These are phyloP conservation scores for Yarrowia sp. DNA, from an alignment of 805 yeast species.

Conservation along the genomic window DNA sequence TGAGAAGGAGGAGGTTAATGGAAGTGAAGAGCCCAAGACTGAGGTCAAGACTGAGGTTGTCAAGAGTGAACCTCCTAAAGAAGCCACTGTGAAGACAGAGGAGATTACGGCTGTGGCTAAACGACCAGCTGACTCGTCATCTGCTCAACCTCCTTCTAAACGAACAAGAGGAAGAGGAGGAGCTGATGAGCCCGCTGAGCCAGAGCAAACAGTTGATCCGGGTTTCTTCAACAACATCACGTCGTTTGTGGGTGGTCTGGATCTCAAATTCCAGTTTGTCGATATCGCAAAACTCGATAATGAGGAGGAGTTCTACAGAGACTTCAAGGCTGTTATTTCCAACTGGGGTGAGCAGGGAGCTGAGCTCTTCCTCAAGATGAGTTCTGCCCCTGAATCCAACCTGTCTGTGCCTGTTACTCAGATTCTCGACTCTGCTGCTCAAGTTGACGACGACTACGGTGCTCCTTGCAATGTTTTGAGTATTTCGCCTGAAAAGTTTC, in stretches of 20 bases:
- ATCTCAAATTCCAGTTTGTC: not conserved
- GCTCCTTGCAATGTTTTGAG: not conserved
- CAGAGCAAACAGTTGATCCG: not conserved
- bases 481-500: not conserved
- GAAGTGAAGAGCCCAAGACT: not conserved
- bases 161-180: slow-evolving; percentile 12
- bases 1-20: not conserved
- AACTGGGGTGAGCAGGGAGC: slow-evolving; percentile 23
- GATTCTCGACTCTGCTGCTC: slow-evolving; percentile 21
- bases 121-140: not conserved
- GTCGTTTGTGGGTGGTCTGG: not conserved
- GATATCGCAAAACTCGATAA: not conserved
- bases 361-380: slow-evolving; percentile 12
- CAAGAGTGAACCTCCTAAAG: not conserved
- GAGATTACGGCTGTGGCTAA: not conserved
- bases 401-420: slow-evolving; percentile 21
- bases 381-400: slow-evolving; percentile 19
- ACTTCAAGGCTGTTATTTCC: slow-evolving; percentile 15
- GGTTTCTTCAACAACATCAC: slow-evolving; percentile 13
- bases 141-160: slow-evolving; percentile 5
- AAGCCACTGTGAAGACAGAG: not conserved
- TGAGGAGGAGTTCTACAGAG: slow-evolving; percentile 4
- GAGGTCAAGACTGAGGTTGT: not conserved
- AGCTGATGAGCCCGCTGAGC: not conserved
- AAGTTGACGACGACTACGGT: not conserved